A percentile compares a stretch with the other conserved stretches of the same genome.
phyloP scores from a whole-genome alignment of 768 basidiomycete genomes.

The Suillus subalutaceus region DNA sequence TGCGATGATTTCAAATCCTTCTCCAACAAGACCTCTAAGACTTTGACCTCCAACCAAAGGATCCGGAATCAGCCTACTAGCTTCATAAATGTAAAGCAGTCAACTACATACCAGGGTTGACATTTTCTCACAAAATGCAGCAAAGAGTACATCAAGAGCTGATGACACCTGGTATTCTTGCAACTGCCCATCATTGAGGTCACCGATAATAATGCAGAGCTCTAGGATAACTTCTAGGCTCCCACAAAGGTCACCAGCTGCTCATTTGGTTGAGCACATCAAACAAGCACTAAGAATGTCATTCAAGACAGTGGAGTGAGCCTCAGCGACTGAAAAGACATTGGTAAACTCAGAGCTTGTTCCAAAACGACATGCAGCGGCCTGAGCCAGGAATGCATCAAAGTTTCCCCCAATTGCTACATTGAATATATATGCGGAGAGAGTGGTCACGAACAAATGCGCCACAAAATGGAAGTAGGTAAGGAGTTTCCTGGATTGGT shows the following conservation, averaged over 20 bases:
- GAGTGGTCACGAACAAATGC: constrained; percentile 65
- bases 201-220: constrained; percentile 66
- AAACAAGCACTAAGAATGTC: constrained; percentile 78
- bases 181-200: constrained; percentile 53
- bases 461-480: constrained; percentile 75
- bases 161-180: constrained; percentile 69
- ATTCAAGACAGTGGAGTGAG: constrained; percentile 72
- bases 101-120: constrained; percentile 52
- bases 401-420: constrained; percentile 79
- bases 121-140: constrained; percentile 60
- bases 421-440: constrained; percentile 76
- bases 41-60: constrained; percentile 48
- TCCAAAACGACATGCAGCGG: constrained; percentile 31
- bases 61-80: not conserved
- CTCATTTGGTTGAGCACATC: constrained; percentile 66
- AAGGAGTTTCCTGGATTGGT: constrained; percentile 53
- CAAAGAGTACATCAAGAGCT: constrained; percentile 54
- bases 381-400: constrained; percentile 60
- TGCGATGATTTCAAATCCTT: constrained; percentile 39
- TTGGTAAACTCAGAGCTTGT: constrained; percentile 50
- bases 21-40: constrained; percentile 58
- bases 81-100: not conserved
- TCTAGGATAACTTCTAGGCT: constrained; percentile 69
- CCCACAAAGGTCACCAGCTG: constrained; percentile 65
- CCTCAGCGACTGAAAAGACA: constrained; percentile 69